Percentiles rank a stretch among this genome's conserved stretches.
phyloP scores from a whole-genome alignment of 2,329 filamentous ascomycete species.

The Alternaria sp. region DNA sequence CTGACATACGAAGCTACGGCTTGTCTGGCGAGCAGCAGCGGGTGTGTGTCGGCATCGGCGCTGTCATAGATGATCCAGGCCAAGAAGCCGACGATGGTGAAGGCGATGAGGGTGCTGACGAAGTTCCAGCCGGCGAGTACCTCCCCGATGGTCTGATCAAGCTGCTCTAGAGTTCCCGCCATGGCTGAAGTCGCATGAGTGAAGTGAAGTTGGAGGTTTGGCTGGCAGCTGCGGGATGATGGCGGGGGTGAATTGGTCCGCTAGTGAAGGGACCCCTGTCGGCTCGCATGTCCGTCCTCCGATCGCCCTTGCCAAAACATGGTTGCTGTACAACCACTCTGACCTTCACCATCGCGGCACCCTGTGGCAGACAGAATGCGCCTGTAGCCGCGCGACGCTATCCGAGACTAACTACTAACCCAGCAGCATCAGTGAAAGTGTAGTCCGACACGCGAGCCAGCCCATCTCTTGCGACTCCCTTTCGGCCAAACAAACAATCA shows the following conservation, averaged over 20 bases:
- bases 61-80: constrained; percentile 73
- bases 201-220: not conserved
- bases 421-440: constrained; percentile 16
- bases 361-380: constrained; percentile 1
- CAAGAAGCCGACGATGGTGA: constrained; percentile 69
- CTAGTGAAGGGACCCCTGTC: constrained; percentile 9
- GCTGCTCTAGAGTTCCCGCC: constrained; percentile 62
- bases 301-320: constrained; percentile 15
- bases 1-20: constrained; percentile 78
- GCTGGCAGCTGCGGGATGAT: constrained; percentile 12
- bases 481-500: constrained; percentile 16
- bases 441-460: not conserved
- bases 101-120: constrained; percentile 75
- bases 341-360: not conserved
- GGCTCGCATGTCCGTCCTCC: not conserved
- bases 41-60: constrained; percentile 88
- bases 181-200: constrained; percentile 34
- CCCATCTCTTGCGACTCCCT: not conserved
- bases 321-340: constrained; percentile 14
- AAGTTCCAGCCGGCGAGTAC: constrained; percentile 81
- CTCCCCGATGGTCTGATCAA: constrained; percentile 74
- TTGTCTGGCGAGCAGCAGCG: constrained; percentile 87
- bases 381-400: not conserved
- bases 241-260: constrained; percentile 12
- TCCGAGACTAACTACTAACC: constrained; percentile 29